These are phyloP conservation scores for Sporothrix schenckii DNA, from an alignment of 2,329 filamentous ascomycete species.

Conservation along the genomic window DNA sequence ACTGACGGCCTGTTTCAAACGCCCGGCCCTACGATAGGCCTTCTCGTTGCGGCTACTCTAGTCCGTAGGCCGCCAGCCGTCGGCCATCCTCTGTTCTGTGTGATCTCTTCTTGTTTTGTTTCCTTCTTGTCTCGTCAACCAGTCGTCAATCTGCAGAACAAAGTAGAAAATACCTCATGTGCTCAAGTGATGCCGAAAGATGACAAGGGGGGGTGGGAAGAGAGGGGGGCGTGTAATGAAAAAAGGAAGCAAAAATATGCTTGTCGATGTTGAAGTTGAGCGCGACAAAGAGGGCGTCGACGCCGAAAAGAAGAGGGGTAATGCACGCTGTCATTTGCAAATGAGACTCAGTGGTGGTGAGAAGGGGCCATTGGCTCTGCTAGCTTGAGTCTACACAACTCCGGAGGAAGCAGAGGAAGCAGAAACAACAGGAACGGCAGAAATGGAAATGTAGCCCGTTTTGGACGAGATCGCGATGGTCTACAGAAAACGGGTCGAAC, in stretches of 20 bases:
- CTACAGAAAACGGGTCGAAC: too few relatives aligned
- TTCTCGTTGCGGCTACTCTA: too few relatives aligned
- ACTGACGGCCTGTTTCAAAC: too few relatives aligned
- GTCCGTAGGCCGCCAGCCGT: too few relatives aligned
- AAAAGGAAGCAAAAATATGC: background rate
- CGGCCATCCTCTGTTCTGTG: background rate
- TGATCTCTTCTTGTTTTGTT: background rate
- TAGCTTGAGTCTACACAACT: too few relatives aligned
- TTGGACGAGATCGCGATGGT: background rate
- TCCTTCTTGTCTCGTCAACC: background rate
- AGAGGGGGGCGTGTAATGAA: conserved; percentile 16
- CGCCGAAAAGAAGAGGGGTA: conserved; percentile 28
- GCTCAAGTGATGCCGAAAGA: conserved; percentile 24
- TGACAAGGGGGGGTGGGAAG: background rate
- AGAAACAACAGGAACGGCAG: background rate
- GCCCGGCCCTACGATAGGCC: too few relatives aligned
- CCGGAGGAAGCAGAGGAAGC: too few relatives aligned
- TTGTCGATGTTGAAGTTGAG: too few relatives aligned
- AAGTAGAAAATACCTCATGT: conserved; percentile 29
- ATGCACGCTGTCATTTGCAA: background rate
- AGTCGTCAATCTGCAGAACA: background rate
- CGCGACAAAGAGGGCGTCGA: conserved; percentile 2
- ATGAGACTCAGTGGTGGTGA: too few relatives aligned
- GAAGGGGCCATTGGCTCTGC: too few relatives aligned
- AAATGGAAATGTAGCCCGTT: background rate